A percentile compares a stretch with the other conserved stretches of the same genome.
These are phyloP conservation scores for Sanguinoderma infundibulare DNA, from an alignment of 1,284 basidiomycete genomes.

Conservation along the genomic window DNA sequence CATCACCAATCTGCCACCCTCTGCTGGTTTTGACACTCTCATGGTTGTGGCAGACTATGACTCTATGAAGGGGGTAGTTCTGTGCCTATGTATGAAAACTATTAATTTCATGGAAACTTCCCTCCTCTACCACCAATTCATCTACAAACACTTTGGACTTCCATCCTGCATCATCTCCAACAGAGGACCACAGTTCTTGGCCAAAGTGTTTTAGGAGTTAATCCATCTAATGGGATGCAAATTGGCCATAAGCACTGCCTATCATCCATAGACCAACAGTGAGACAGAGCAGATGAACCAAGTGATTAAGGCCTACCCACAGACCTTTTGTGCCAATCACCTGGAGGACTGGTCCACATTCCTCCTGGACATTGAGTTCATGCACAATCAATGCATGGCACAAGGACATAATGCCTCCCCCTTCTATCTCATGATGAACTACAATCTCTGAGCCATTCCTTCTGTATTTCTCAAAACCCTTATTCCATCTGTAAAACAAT, in stretches of 20 bases:
- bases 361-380: conserved; percentile 32
- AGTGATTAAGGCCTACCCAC: conserved; percentile 30
- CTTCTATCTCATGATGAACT: conserved; percentile 28
- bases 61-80: conserved; percentile 36
- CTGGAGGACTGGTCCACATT: conserved; percentile 37
- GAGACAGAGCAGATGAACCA: conserved; percentile 37
- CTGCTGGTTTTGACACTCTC: conserved; percentile 40
- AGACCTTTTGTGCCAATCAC: conserved; percentile 25
- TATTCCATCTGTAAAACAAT: not conserved
- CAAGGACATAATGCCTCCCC: conserved; percentile 31
- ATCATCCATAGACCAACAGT: conserved; percentile 37
- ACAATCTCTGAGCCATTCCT: not conserved
- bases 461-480: not conserved
- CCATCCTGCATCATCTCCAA: conserved; percentile 35
- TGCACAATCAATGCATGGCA: conserved; percentile 28
- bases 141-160: conserved; percentile 5
- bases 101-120: conserved; percentile 22
- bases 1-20: conserved; percentile 40
- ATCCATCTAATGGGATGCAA: conserved; percentile 26
- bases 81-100: conserved; percentile 32
- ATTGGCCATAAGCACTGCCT: conserved; percentile 27
- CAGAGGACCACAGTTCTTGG: conserved; percentile 39
- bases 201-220: conserved; percentile 35
- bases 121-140: conserved; percentile 8
- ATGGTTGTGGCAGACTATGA: conserved; percentile 40